Base-by-base conservation (phyloP, 2,329 filamentous ascomycete species). In the Aspergillus arachidicola region DNA sequence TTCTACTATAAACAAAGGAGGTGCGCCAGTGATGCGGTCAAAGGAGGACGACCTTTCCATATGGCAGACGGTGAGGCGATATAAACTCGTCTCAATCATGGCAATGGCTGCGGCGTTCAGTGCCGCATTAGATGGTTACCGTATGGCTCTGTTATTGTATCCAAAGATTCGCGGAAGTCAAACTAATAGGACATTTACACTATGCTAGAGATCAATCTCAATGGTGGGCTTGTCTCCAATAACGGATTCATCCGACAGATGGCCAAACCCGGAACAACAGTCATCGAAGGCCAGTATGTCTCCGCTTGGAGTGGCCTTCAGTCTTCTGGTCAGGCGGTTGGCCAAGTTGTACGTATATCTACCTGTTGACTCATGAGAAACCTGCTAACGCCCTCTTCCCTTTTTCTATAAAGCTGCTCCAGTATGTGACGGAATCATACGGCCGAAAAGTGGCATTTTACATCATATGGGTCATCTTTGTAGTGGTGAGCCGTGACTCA, bases 71-170 rank as follows among this genome's bases (percentile, higher is more conserved):
- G 72, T 77, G 6, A 62, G 64, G 7, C 69, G 71, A 53, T 79
- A 78, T 70, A 80, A 79, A 45, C 64, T 67, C 1, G 71, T 79
- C 0, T 75, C 73, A 0, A 21, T 69, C 30, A 73, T 81, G 28
- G 78, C 77, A 2, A 81, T 81, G 79, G 61, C 67, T 55, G 79
- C 78, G 6, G 77, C 80, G 0, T 82, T 81, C 57, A 76, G 74
- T 54, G 79, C 79, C 16, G 75, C 79, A 0, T 67, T 81, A 0
- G 80, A 81, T 68, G 80, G 80, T 3, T 81, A 82, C 59, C 80
- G 75, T 77, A 63, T 69, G 72, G 4, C 11, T 30, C 54, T 11
- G 9, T 21, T 4, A 23, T 48, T 14, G 10, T 16, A 48, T 48
- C 11, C 45, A 16, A 46, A 46, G 11, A 3, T 14, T 26, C 11